Percentiles rank a stretch among this genome's conserved stretches.
Conservation (phyloP, 441 rosid genomes). For the Omphalea diandra region DNA sequence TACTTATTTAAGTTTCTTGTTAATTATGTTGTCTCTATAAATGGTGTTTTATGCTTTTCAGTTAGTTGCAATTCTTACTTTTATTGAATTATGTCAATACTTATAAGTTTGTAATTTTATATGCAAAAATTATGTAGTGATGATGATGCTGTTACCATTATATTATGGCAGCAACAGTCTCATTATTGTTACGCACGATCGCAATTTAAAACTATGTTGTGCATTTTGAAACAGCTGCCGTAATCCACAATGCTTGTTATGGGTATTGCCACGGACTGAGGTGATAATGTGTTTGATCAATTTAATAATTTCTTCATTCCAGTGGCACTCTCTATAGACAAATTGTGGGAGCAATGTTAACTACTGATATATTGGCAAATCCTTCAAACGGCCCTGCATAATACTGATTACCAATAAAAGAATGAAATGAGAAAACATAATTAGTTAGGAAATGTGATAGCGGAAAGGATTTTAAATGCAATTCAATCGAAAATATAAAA, state of each 20-base stretch:
- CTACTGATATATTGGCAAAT: conserved; percentile 99
- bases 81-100: too few species aligned
- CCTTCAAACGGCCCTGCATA: conserved; percentile 95
- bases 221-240: conserved; percentile 99
- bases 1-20: too few species aligned
- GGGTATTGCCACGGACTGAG: conserved; percentile 88
- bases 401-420: conserved; percentile 74
- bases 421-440: conserved; percentile 15
- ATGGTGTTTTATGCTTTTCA: too few species aligned
- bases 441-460: conserved; percentile 11
- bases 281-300: conserved; percentile 80
- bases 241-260: conserved; percentile 95
- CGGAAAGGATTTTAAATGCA: conserved; percentile 6
- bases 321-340: conserved; percentile 99
- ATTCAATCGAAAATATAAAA: not conserved
- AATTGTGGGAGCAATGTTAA: conserved; percentile 92
- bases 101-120: too few species aligned
- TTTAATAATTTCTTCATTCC: conserved; percentile 81
- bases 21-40: too few species aligned
- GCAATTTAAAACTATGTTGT: too few species aligned
- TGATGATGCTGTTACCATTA: conserved; percentile 84
- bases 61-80: too few species aligned
- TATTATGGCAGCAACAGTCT: conserved; percentile 95
- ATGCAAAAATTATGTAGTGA: too few species aligned
- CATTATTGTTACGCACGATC: too few species aligned